Percentiles rank a stretch among this genome's conserved stretches.
Evolutionary conservation across 129 eudicot species (phyloP).

Genomic region (Logfia minima): DNA sequence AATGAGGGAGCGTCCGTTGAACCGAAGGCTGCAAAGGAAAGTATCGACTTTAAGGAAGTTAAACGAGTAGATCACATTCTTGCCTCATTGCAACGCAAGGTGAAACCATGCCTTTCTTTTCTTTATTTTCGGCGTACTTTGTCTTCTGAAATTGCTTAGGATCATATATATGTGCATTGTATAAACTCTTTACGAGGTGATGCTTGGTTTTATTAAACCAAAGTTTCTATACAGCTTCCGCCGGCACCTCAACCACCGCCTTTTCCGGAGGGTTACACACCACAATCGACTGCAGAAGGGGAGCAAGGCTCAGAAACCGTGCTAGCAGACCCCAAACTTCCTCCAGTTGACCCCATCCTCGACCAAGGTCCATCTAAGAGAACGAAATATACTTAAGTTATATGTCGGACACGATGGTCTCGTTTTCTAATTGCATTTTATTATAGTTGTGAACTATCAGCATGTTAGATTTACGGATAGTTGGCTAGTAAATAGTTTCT

Average conservation of each 20-base stretch:
- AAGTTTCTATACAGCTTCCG: slow-evolving; percentile 55
- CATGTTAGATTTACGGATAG: neutral
- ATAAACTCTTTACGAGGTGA: neutral
- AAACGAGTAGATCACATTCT: slow-evolving; percentile 84
- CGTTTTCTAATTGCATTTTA: neutral
- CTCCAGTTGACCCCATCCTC: slow-evolving; percentile 70
- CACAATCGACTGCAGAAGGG: slow-evolving; percentile 60
- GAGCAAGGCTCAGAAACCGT: slow-evolving; percentile 64
- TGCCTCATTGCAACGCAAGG: slow-evolving; percentile 83
- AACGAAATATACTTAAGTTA: slow-evolving; percentile 37
- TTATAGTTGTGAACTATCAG: neutral
- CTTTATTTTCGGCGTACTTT: neutral
- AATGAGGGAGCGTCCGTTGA: slow-evolving; percentile 46
- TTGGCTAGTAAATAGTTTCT: neutral
- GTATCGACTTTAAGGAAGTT: slow-evolving; percentile 72
- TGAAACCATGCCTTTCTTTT: slow-evolving; percentile 21
- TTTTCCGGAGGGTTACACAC: slow-evolving; percentile 82
- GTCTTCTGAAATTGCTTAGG: neutral
- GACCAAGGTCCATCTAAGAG: slow-evolving; percentile 90
- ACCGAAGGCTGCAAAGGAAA: slow-evolving; percentile 69
- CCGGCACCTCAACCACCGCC: slow-evolving; percentile 91
- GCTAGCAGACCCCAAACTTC: slow-evolving; percentile 49
- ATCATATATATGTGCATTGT: neutral
- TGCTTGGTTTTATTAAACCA: slow-evolving; percentile 7
- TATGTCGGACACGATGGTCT: neutral